These are phyloP conservation scores for Tricharina praecox DNA, from an alignment of 495 filamentous ascomycete genomes.

Conservation along the genomic window DNA sequence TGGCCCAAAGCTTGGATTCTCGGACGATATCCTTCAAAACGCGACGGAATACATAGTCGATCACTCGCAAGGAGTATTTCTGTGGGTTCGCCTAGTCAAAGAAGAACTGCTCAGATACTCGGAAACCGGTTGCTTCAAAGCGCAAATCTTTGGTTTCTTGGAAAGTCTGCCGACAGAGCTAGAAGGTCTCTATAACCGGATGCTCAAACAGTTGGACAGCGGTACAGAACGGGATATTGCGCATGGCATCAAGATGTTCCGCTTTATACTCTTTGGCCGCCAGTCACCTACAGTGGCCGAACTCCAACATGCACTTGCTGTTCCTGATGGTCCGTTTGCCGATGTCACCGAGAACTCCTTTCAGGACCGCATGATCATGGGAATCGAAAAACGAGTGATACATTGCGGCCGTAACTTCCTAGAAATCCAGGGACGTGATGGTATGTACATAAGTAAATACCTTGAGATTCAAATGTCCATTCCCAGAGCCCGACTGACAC, in stretches of 20 bases:
- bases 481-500: background rate
- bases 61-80: background rate
- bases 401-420: background rate
- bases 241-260: background rate
- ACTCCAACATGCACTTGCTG: background rate
- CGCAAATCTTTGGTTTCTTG: background rate
- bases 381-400: background rate
- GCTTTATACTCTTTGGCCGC: background rate
- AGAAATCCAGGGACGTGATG: background rate
- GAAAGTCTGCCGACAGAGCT: background rate
- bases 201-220: background rate
- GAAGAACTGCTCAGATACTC: background rate
- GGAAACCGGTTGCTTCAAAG: background rate
- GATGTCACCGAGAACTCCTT: background rate
- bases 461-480: too few species aligned
- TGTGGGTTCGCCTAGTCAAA: background rate
- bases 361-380: background rate
- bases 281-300: background rate
- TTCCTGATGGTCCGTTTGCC: background rate
- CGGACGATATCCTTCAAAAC: background rate
- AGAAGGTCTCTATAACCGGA: background rate
- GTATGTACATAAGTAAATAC: too few species aligned
- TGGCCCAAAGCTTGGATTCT: background rate
- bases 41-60: background rate
- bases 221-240: background rate